Conservation (phyloP, 169 alveolate genomes). For the Theileria annulata region DNA sequence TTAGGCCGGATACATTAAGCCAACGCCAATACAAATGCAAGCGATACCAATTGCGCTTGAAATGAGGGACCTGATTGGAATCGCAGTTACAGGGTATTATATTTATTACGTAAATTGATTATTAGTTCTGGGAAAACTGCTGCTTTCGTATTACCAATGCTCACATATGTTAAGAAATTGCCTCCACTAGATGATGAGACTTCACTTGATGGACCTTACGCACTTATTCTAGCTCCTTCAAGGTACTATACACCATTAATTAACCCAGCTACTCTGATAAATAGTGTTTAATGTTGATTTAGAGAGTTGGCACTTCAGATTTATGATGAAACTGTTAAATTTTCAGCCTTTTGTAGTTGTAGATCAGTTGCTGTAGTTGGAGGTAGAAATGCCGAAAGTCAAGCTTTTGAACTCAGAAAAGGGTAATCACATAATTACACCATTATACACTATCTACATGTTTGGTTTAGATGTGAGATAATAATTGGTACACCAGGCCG, state of each 20-base stretch:
- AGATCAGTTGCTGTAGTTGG: conserved; percentile 94
- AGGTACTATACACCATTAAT: conserved; percentile 41
- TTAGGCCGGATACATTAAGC: conserved; percentile 78
- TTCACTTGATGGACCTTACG: conserved; percentile 94
- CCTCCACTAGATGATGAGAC: conserved; percentile 90
- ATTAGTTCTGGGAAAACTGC: conserved; percentile 89
- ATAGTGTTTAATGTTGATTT: conserved; percentile 6
- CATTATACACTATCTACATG: not conserved
- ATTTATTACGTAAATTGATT: conserved; percentile 48
- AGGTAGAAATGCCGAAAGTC: conserved; percentile 92
- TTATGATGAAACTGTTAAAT: conserved; percentile 88
- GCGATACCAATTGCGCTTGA: conserved; percentile 92
- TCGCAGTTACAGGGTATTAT: conserved; percentile 95
- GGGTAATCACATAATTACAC: conserved; percentile 83
- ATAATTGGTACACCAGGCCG: conserved; percentile 99
- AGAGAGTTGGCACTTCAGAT: conserved; percentile 93
- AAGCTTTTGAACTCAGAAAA: conserved; percentile 88
- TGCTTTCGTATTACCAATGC: conserved; percentile 95
- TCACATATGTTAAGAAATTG: conserved; percentile 83
- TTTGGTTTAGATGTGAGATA: conserved; percentile 86
- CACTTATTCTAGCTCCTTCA: conserved; percentile 92
- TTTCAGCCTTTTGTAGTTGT: conserved; percentile 79
- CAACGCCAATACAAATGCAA: conserved; percentile 97
- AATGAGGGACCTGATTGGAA: conserved; percentile 93
- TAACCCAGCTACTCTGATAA: not conserved